Percentiles rank a stretch among this genome's conserved stretches.
These are phyloP conservation scores for Leccinum barrowsii DNA, from an alignment of 768 basidiomycete genomes.

Conservation along the genomic window DNA sequence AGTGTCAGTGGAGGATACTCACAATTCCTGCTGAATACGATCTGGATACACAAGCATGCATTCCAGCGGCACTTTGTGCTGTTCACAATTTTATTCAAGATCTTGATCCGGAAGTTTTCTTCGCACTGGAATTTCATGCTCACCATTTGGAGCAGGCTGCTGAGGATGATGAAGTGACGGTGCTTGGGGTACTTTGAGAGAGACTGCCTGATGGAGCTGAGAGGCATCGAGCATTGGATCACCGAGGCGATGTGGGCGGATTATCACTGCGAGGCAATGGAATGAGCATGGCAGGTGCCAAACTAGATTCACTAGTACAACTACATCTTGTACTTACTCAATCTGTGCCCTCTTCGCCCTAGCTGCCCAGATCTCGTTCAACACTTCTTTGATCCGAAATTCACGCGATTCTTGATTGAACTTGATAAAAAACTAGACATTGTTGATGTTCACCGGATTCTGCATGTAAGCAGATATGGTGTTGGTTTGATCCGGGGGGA, in stretches of 20 bases:
- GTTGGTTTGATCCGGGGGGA: too few species aligned
- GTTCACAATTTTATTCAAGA: too few species aligned
- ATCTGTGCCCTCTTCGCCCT: not conserved
- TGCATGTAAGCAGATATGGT: not conserved
- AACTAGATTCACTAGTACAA: too few species aligned
- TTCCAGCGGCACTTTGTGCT: too few species aligned
- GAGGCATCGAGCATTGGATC: not conserved
- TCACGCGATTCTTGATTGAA: not conserved
- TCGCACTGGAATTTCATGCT: too few species aligned
- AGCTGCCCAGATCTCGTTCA: not conserved
- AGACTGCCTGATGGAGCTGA: not conserved
- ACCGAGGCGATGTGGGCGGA: not conserved
- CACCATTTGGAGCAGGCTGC: too few species aligned
- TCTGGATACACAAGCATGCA: too few species aligned
- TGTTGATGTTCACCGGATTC: not conserved
- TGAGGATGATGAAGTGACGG: not conserved
- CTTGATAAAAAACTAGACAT: not conserved
- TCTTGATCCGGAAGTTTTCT: too few species aligned
- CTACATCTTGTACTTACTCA: not conserved
- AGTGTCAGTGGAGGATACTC: too few species aligned
- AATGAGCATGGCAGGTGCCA: not conserved
- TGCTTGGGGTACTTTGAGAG: not conserved
- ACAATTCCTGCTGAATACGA: too few species aligned
- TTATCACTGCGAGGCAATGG: not conserved
- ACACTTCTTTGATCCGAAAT: not conserved